A percentile compares a stretch with the other conserved stretches of the same genome.
Conservation (phyloP, 306 rosid species). For the Pueraria montana region DNA sequence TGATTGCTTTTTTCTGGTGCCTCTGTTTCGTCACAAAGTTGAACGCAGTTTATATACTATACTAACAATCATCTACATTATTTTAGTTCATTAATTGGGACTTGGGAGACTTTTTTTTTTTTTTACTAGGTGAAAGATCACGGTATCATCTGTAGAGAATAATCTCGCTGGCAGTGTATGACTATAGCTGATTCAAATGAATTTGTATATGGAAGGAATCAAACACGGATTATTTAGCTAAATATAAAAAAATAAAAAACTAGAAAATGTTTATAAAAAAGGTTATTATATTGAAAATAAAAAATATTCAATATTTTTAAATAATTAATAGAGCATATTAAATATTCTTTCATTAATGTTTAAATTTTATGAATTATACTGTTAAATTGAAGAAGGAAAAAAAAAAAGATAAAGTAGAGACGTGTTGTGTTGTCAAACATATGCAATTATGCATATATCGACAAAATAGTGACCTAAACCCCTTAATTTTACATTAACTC, state of each 20-base stretch:
- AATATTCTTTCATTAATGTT: background rate
- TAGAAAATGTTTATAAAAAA: background rate
- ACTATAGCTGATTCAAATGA: no score
- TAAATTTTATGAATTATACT: background rate
- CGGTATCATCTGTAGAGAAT: no score
- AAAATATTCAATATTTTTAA: no score
- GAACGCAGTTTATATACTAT: background rate
- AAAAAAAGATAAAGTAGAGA: background rate
- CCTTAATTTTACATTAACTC: background rate
- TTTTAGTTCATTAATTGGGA: background rate
- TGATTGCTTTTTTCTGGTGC: slow-evolving; percentile 23
- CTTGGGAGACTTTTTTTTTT: no score
- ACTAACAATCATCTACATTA: background rate
- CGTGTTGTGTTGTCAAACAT: background rate
- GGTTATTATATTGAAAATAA: background rate
- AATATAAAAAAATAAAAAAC: no score
- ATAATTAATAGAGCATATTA: background rate
- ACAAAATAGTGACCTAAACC: background rate
- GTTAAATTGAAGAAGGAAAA: background rate
- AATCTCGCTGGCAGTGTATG: no score
- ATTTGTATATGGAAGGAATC: no score
- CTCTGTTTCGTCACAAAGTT: slow-evolving; percentile 8
- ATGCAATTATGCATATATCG: background rate
- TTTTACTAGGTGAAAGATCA: no score
- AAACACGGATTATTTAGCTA: no score